phyloP scores from a whole-genome alignment of 768 basidiomycete species.

The Rhizopogon sp. region DNA sequence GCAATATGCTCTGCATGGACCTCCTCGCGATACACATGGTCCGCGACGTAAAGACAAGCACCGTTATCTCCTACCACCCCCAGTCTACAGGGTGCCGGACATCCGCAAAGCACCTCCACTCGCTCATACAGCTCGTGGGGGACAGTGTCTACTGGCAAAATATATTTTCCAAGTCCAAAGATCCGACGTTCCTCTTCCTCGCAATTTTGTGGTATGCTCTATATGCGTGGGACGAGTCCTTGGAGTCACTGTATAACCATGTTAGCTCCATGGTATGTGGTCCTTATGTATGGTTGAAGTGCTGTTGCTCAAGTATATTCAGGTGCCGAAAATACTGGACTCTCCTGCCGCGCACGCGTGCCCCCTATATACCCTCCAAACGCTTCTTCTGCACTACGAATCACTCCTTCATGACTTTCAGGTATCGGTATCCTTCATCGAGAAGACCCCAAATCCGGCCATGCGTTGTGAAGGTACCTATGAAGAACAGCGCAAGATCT shows the following conservation, averaged over 20 bases:
- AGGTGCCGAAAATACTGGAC: conserved; percentile 45
- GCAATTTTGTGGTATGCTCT: conserved; percentile 55
- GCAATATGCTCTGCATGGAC: conserved; percentile 31
- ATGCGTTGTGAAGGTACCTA: conserved; percentile 26
- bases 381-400: conserved; percentile 52
- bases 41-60: conserved; percentile 18
- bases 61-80: conserved; percentile 28
- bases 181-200: conserved; percentile 53
- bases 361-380: conserved; percentile 51
- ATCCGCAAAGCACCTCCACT: conserved; percentile 21
- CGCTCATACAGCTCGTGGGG: conserved; percentile 25
- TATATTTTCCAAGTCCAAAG: conserved; percentile 23
- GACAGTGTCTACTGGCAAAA: conserved; percentile 28
- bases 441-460: conserved; percentile 44
- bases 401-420: conserved; percentile 49
- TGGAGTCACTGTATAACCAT: conserved; percentile 46
- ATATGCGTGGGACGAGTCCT: conserved; percentile 59
- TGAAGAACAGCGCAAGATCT: conserved; percentile 7
- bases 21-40: conserved; percentile 52
- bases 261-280: conserved; percentile 44
- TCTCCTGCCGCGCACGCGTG: conserved; percentile 33
- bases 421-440: conserved; percentile 45
- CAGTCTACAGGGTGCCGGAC: neutral
- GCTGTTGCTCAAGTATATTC: neutral
- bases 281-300: neutral